Evolutionary conservation across 495 filamentous ascomycete species (phyloP).

Genomic region (Saxophila tyrrhenica): DNA sequence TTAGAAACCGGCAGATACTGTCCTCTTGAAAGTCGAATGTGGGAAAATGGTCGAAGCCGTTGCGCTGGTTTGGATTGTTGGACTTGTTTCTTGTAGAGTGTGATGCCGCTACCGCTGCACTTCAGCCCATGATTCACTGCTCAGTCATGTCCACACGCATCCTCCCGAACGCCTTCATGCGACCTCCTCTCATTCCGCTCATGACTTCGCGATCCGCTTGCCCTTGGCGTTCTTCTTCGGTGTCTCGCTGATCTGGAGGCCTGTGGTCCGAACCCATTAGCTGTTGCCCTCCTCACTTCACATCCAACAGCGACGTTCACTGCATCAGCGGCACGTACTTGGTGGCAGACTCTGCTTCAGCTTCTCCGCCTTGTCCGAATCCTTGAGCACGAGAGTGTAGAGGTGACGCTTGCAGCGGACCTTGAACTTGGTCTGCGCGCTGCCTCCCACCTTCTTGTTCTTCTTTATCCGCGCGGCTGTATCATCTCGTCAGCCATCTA

Average conservation of each 20-base stretch:
- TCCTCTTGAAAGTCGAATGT: too few relatives aligned
- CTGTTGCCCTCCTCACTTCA: conserved; percentile 21
- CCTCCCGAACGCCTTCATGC: conserved; percentile 7
- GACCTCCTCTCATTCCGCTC: background rate
- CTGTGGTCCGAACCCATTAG: conserved; percentile 37
- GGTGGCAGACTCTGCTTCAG: conserved; percentile 97
- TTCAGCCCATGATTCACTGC: too few relatives aligned
- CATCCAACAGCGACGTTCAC: background rate
- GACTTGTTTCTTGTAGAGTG: too few relatives aligned
- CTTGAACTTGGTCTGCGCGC: conserved; percentile 97
- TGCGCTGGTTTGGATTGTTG: too few relatives aligned
- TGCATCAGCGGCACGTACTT: too few relatives aligned
- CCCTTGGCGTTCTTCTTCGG: conserved; percentile 62
- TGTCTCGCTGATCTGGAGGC: conserved; percentile 64
- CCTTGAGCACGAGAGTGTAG: conserved; percentile 94
- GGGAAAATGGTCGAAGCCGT: too few relatives aligned
- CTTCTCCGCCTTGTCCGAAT: conserved; percentile 98
- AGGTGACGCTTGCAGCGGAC: conserved; percentile 90
- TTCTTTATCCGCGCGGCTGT: conserved; percentile 95
- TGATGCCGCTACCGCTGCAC: too few relatives aligned
- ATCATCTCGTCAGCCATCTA: background rate
- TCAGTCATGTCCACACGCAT: background rate
- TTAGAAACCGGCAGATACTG: too few relatives aligned
- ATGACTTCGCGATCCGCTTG: conserved; percentile 27
- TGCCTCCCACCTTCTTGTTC: conserved; percentile 51